Percentiles rank a stretch among this genome's conserved stretches.
Evolutionary conservation across 225 moss, liverwort and hornwort species (phyloP).

Genomic region (Sphagnum contortum): DNA sequence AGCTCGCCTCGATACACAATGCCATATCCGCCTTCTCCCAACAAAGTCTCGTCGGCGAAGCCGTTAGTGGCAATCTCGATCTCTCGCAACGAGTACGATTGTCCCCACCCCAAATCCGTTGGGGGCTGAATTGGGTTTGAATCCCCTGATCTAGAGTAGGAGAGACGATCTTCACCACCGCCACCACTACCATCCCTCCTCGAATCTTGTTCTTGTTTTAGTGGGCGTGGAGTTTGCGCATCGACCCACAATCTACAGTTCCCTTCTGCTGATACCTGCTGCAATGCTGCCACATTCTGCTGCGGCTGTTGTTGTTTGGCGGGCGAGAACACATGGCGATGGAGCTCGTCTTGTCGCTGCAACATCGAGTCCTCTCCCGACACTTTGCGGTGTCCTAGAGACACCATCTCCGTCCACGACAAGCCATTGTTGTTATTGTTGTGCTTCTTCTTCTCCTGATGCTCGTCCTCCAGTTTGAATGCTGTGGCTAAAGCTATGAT

Average conservation of each 20-base stretch:
- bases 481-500: too few species aligned
- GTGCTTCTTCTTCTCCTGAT: too few species aligned
- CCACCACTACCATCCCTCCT: slow-evolving; percentile 45
- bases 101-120: slow-evolving; percentile 81
- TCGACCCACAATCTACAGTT: too few species aligned
- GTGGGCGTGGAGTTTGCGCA: slow-evolving; percentile 8
- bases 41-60: slow-evolving; percentile 73
- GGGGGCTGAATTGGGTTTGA: too few species aligned
- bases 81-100: slow-evolving; percentile 87
- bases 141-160: too few species aligned
- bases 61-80: slow-evolving; percentile 74
- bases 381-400: too few species aligned
- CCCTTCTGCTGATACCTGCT: neutral
- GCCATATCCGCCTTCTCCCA: slow-evolving; percentile 96
- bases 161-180: slow-evolving; percentile 41
- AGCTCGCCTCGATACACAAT: slow-evolving; percentile 92
- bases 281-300: slow-evolving; percentile 16
- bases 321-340: too few species aligned
- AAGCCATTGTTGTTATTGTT: too few species aligned
- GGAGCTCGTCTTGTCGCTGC: too few species aligned
- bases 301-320: neutral
- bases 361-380: too few species aligned
- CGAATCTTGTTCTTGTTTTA: slow-evolving; percentile 1
- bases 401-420: too few species aligned
- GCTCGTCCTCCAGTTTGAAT: slow-evolving; percentile 42